Evolutionary conservation across 2,329 filamentous ascomycete species (phyloP).

Genomic region (Botrytis galanthina): DNA sequence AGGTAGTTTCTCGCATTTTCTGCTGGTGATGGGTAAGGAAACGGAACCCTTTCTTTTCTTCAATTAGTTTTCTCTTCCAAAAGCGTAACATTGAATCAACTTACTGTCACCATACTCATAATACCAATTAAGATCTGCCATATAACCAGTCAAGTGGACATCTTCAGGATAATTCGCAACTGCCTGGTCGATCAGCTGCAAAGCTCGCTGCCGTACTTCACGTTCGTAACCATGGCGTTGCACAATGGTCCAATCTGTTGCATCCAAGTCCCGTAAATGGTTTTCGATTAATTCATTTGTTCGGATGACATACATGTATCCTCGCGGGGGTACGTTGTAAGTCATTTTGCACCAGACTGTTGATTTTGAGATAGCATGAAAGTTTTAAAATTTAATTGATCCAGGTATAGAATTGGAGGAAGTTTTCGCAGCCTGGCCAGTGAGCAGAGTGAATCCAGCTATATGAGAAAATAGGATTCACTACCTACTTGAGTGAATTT

Average conservation of each 20-base stretch:
- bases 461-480: background rate
- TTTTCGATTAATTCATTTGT: background rate
- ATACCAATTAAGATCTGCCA: background rate
- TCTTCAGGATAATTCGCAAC: background rate
- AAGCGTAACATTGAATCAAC: background rate
- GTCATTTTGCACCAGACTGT: background rate
- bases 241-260: background rate
- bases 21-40: background rate
- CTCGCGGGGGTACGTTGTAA: background rate
- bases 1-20: background rate
- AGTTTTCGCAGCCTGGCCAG: too few relatives aligned
- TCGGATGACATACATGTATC: background rate
- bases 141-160: background rate
- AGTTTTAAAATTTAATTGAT: background rate
- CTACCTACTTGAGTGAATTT: background rate
- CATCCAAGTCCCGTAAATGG: background rate
- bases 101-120: background rate
- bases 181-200: background rate
- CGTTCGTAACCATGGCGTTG: background rate
- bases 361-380: background rate
- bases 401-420: background rate
- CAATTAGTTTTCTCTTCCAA: background rate
- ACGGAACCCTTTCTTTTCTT: background rate
- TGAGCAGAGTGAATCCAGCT: background rate
- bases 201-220: background rate